phyloP scores from a whole-genome alignment of 805 yeast genomes.

The Debaryomyces maramus region DNA sequence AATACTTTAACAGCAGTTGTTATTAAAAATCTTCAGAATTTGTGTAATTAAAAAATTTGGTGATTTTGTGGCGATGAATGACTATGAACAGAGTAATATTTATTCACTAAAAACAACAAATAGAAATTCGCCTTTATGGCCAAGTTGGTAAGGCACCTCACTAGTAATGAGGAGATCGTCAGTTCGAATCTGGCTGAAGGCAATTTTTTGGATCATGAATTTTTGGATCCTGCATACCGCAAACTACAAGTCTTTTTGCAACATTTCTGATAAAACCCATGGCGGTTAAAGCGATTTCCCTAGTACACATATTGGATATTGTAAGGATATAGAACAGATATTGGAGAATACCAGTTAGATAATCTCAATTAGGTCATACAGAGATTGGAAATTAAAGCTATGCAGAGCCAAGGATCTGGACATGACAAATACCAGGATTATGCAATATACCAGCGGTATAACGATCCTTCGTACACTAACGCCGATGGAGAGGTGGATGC shows the following conservation, averaged over 20 bases:
- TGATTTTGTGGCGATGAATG: constrained; percentile 15
- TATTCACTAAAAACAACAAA: too few species aligned
- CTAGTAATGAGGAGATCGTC: constrained; percentile 15
- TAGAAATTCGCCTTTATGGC: constrained; percentile 12
- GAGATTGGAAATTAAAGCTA: too few species aligned
- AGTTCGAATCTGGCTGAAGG: constrained; percentile 16
- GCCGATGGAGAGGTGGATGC: neutral
- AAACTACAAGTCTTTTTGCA: too few species aligned
- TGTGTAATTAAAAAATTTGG: constrained; percentile 12
- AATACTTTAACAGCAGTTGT: constrained; percentile 4
- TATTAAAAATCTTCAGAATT: constrained; percentile 6
- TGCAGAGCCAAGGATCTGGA: neutral
- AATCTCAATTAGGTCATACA: too few species aligned
- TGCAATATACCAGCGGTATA: constrained; percentile 6
- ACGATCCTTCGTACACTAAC: constrained; percentile 4
- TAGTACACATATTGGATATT: too few species aligned
- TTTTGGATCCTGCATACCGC: too few species aligned
- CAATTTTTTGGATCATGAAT: constrained; percentile 6
- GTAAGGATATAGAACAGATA: too few species aligned
- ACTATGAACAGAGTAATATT: constrained; percentile 40
- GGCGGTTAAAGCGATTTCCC: too few species aligned
- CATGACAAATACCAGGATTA: constrained; percentile 6
- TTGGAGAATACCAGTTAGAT: too few species aligned
- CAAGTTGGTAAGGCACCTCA: constrained; percentile 16
- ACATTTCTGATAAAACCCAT: too few species aligned